A percentile compares a stretch with the other conserved stretches of the same genome.
Conservation (phyloP, 129 eudicot genomes). For the Lactuca saligna region DNA sequence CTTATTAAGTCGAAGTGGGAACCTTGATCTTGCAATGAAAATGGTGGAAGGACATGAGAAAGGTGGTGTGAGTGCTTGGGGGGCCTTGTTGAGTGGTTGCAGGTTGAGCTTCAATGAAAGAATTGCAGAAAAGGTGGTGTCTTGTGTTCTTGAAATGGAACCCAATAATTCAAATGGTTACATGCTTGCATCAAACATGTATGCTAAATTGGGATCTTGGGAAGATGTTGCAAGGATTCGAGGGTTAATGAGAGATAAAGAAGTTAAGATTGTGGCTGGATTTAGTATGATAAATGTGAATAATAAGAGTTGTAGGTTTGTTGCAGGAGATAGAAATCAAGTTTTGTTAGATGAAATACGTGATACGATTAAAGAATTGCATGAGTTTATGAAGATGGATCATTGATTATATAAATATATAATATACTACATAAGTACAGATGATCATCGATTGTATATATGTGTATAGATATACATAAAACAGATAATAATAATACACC, state of each 20-base stretch:
- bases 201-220: constrained; percentile 66
- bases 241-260: constrained; percentile 49
- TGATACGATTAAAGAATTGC: constrained; percentile 43
- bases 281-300: constrained; percentile 57
- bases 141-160: constrained; percentile 60
- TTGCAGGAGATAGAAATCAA: constrained; percentile 55
- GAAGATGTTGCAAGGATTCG: constrained; percentile 60
- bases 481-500: not conserved
- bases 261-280: constrained; percentile 61
- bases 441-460: constrained; percentile 18
- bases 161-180: constrained; percentile 68
- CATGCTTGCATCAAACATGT: constrained; percentile 75
- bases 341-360: constrained; percentile 29
- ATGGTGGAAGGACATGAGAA: constrained; percentile 33
- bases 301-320: constrained; percentile 35
- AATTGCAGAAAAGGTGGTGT: constrained; percentile 37
- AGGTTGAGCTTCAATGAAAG: constrained; percentile 34
- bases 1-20: constrained; percentile 72
- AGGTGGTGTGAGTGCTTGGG: constrained; percentile 69
- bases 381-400: constrained; percentile 46
- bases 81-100: constrained; percentile 75
- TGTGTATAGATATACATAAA: not conserved
- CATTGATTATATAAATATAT: not conserved
- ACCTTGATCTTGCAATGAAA: constrained; percentile 56
- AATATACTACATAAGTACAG: constrained; percentile 1